Evolutionary conservation across 2,329 filamentous ascomycete species (phyloP).

Genomic region (Ophiostoma sp.): DNA sequence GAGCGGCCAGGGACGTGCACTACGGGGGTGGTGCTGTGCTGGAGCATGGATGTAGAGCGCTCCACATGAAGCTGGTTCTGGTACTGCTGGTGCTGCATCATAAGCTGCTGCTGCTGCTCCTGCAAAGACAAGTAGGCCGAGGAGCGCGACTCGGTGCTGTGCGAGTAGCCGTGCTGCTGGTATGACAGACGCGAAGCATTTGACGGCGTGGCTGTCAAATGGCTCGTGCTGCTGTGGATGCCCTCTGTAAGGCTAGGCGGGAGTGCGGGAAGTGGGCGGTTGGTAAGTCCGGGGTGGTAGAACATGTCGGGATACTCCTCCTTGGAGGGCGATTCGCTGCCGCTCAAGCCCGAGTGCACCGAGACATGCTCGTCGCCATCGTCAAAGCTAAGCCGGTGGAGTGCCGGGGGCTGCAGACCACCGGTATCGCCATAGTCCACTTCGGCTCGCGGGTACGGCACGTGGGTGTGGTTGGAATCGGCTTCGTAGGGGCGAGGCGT

Average conservation of each 20-base stretch:
- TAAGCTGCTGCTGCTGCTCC: slow-evolving; percentile 43
- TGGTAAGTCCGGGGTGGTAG: slow-evolving; percentile 77
- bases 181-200: slow-evolving; percentile 42
- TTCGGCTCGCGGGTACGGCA: slow-evolving; percentile 55
- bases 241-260: slow-evolving; percentile 57
- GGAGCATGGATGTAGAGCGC: slow-evolving; percentile 76
- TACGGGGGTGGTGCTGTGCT: slow-evolving; percentile 72
- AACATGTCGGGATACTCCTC: slow-evolving; percentile 85
- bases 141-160: slow-evolving; percentile 44
- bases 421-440: slow-evolving; percentile 90
- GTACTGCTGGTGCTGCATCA: slow-evolving; percentile 42
- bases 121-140: slow-evolving; percentile 42
- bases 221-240: slow-evolving; percentile 27
- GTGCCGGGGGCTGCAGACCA: slow-evolving; percentile 70
- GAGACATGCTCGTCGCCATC: slow-evolving; percentile 77
- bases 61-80: slow-evolving; percentile 49
- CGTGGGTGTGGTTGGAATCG: slow-evolving; percentile 36
- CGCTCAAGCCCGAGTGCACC: slow-evolving; percentile 51
- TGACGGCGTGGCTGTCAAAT: slow-evolving; percentile 43
- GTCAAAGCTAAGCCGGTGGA: slow-evolving; percentile 78
- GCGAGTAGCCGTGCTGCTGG: slow-evolving; percentile 48
- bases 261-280: slow-evolving; percentile 58
- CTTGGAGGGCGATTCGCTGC: slow-evolving; percentile 60
- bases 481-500: slow-evolving; percentile 39
- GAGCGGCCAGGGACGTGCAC: slow-evolving; percentile 80